These are phyloP conservation scores for Blastomyces silverae DNA, from an alignment of 2,329 filamentous ascomycete genomes.

Conservation along the genomic window DNA sequence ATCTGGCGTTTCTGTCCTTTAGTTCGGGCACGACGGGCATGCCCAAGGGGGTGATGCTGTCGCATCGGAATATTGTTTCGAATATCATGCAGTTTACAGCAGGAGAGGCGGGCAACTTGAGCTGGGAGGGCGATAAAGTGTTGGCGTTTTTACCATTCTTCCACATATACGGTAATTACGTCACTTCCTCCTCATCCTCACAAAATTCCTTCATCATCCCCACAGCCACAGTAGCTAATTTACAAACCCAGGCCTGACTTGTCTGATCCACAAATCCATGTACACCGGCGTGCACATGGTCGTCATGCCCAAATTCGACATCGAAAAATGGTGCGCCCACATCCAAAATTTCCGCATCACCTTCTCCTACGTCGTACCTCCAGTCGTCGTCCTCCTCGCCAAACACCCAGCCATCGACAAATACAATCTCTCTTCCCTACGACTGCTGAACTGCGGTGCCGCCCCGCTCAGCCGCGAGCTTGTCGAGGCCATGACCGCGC, in stretches of 20 bases:
- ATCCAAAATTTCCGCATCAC: constrained; percentile 71
- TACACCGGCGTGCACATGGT: constrained; percentile 60
- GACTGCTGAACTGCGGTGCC: constrained; percentile 81
- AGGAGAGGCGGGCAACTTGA: constrained; percentile 52
- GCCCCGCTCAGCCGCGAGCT: constrained; percentile 78
- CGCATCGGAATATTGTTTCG: constrained; percentile 72
- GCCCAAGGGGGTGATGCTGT: constrained; percentile 85
- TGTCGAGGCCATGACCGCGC: constrained; percentile 64
- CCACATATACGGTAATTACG: constrained; percentile 69
- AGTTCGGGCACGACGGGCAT: constrained; percentile 83
- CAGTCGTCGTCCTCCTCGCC: constrained; percentile 70
- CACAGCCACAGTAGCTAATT: constrained; percentile 17
- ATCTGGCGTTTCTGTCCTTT: constrained; percentile 80
- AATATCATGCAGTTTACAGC: constrained; percentile 56
- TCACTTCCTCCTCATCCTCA: background rate
- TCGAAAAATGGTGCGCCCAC: constrained; percentile 68
- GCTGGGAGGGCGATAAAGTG: constrained; percentile 61
- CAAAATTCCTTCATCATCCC: background rate
- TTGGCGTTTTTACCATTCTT: constrained; percentile 82
- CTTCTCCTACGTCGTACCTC: constrained; percentile 75
- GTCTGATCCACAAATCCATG: constrained; percentile 62
- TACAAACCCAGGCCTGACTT: constrained; percentile 55
- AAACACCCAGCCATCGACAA: constrained; percentile 72
- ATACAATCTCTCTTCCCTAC: constrained; percentile 71
- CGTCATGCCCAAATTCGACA: constrained; percentile 72